Conservation (phyloP, 2,329 filamentous ascomycete genomes). For the Xylariales sp. region DNA sequence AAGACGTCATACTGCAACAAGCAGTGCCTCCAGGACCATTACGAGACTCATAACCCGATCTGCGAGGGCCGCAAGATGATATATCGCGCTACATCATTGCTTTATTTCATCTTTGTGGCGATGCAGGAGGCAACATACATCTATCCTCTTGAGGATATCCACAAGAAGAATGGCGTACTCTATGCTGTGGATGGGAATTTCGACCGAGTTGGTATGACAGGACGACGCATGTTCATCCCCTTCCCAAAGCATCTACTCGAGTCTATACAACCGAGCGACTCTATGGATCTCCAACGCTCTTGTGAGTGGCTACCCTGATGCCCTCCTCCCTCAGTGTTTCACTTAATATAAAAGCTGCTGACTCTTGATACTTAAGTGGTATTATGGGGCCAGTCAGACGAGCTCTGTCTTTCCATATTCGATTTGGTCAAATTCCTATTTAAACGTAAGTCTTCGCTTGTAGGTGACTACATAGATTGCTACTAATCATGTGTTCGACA, state of each 20-base stretch:
- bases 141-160: conserved; percentile 11
- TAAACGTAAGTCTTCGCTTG: conserved; percentile 19
- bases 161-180: conserved; percentile 18
- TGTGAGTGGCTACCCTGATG: conserved; percentile 16
- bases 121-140: conserved; percentile 26
- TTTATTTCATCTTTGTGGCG: conserved; percentile 18
- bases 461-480: too few species aligned
- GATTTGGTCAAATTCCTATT: conserved; percentile 23
- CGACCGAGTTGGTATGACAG: conserved; percentile 34
- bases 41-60: conserved; percentile 11
- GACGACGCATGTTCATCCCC: conserved; percentile 30
- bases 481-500: conserved; percentile 13
- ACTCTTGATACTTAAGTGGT: conserved; percentile 21
- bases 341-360: neutral
- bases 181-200: conserved; percentile 18
- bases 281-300: conserved; percentile 4
- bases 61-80: conserved; percentile 29
- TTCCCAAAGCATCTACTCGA: conserved; percentile 22
- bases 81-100: conserved; percentile 18
- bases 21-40: conserved; percentile 27
- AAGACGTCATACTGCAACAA: conserved; percentile 38
- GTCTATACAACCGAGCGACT: neutral
- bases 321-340: neutral
- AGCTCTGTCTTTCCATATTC: conserved; percentile 16
- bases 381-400: conserved; percentile 16